A percentile compares a stretch with the other conserved stretches of the same genome.
Evolutionary conservation across 129 eudicot species (phyloP).

Genomic region (Escallonia rubra): DNA sequence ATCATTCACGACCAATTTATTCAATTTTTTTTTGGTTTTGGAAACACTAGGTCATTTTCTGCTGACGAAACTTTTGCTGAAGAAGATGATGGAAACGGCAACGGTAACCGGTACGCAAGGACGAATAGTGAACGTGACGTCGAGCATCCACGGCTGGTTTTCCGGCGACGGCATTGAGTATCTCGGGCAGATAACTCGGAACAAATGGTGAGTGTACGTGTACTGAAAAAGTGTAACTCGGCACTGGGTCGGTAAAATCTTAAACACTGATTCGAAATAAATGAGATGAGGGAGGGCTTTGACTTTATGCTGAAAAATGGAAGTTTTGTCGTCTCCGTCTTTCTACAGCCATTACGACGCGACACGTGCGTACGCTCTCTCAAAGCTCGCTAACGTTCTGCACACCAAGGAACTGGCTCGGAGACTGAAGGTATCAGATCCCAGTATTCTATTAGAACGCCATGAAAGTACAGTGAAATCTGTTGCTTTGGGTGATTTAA

Average conservation of each 20-base stretch:
- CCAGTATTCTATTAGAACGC: neutral
- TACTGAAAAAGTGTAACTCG: neutral
- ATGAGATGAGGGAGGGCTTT: neutral
- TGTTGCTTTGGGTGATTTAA: conserved; percentile 7
- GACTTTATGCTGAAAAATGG: neutral
- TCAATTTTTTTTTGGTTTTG: neutral
- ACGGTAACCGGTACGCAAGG: conserved; percentile 63
- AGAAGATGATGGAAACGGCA: conserved; percentile 74
- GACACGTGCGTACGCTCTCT: conserved; percentile 97
- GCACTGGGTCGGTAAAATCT: too few species aligned
- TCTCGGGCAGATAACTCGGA: conserved; percentile 55
- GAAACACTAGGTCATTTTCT: conserved; percentile 67
- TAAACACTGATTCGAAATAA: neutral
- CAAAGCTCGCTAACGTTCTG: conserved; percentile 97
- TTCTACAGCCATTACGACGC: conserved; percentile 65
- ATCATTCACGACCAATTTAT: neutral
- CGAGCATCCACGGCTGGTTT: conserved; percentile 86
- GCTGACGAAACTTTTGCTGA: conserved; percentile 71
- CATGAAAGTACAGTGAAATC: conserved; percentile 11
- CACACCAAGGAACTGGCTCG: conserved; percentile 91
- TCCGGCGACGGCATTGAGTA: conserved; percentile 67
- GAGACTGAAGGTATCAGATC: conserved; percentile 46
- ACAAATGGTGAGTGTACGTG: conserved; percentile 36
- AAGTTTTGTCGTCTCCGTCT: neutral
- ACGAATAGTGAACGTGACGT: conserved; percentile 87